These are phyloP conservation scores for Flaveria trinervia DNA, from an alignment of 129 eudicot species.

Conservation along the genomic window DNA sequence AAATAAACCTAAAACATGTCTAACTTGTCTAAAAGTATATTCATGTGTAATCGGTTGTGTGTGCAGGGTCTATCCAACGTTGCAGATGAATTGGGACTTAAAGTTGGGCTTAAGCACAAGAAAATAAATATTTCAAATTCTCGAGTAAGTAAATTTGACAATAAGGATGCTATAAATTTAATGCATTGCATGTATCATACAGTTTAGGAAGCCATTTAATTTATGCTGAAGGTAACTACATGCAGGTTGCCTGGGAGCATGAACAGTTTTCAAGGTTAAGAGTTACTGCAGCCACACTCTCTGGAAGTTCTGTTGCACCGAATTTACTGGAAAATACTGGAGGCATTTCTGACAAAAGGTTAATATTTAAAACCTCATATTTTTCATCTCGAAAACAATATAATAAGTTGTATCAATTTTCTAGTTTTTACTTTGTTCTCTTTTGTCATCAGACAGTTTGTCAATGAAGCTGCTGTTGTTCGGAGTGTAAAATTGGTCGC, in stretches of 20 bases:
- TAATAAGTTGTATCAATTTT: background rate
- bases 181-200: background rate
- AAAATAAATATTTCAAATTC: slow-evolving; percentile 89
- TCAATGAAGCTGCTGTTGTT: slow-evolving; percentile 62
- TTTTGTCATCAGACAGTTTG: slow-evolving; percentile 46
- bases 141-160: slow-evolving; percentile 58
- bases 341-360: slow-evolving; percentile 82
- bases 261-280: slow-evolving; percentile 96
- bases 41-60: slow-evolving; percentile 13
- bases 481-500: slow-evolving; percentile 79
- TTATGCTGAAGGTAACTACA: slow-evolving; percentile 38
- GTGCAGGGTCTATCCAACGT: slow-evolving; percentile 82
- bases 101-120: slow-evolving; percentile 97
- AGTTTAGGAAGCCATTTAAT: slow-evolving; percentile 13
- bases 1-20: slow-evolving; percentile 7
- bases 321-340: slow-evolving; percentile 72
- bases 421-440: slow-evolving; percentile 23
- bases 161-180: background rate
- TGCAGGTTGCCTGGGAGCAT: slow-evolving; percentile 99
- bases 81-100: slow-evolving; percentile 75
- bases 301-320: slow-evolving; percentile 78
- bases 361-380: slow-evolving; percentile 11
- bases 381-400: slow-evolving; percentile 11
- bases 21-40: background rate
- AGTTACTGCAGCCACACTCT: slow-evolving; percentile 92